Evolutionary conservation across 1,284 basidiomycete genomes (phyloP), one percentile per base, ranked within the genome.

Genomic region (Ustilago sp.): DNA sequence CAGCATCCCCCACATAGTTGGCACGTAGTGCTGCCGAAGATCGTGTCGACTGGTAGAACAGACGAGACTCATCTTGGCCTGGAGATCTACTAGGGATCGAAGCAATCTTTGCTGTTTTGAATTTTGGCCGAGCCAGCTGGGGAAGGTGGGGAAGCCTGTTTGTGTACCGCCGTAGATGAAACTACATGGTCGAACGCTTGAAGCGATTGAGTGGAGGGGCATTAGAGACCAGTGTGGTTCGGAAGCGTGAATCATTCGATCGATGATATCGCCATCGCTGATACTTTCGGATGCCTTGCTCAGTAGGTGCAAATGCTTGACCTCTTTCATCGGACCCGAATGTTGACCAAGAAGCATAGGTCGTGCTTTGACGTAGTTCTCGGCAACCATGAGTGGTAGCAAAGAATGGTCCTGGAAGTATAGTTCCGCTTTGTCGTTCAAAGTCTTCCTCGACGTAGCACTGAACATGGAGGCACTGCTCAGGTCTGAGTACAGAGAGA

Each of bases 371-470:
- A 4, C 91, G 88, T 9, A 95, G 94, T 61, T 92, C 66, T 93
- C 80, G 11, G 73, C 78, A 58, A 98, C 93, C 88, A 99, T 98
- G 35, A 99, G 87, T 0, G 96, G 96, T 56, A 99, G 90, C 80
- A 98, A 94, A 1, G 92, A 90, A 82, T 94, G 93, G 85, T 99
- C 97, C 71, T 98, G 94, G 87, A 98, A 99, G 87, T 98, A 99
- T 71, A 94, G 87, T 75, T 98, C 95, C 88, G 97, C 93, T 88
- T 98, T 98, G 80, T 98, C 94, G 54, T 90, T 91, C 8, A 99
- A 88, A 0, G 92, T 92, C 85, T 95, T 92, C 58, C 92, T 90
- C 54, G 91, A 91, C 0, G 93, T 96, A 17, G 89, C 85, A 4
- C 93, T 92, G 87, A 96, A 99, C 74, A 94, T 88, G 81, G 96